Evolutionary conservation across 208 protist species (phyloP), one percentile per base, ranked within the genome.

Genomic region (Angomonas ambiguus): DNA sequence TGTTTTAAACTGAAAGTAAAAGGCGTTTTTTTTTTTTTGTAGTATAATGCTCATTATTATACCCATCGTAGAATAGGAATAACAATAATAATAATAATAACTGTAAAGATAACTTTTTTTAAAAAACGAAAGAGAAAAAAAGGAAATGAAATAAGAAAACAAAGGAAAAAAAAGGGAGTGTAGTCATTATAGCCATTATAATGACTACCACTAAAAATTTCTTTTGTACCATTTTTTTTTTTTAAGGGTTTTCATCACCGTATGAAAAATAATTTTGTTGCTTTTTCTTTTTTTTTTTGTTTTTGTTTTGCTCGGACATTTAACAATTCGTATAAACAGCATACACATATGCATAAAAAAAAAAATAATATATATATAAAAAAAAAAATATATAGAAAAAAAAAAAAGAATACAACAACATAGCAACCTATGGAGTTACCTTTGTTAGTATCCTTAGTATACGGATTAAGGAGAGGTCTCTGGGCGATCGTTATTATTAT

Each of bases 11-110:
- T 22, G 24, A 35, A 22, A 57, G 25, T 57, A 56, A 42, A 16
- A 28, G 3, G 2, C 34, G 2, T 38, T 68, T 61, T 38, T 63
- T 68, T 13, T 20, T 67, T 59, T 3, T 20, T 59, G 55, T 56
- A 27, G 20, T 67, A 25, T 28, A 27, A 31, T 1, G 16, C 1
- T 18, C 1, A 32, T 20, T 10, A 32, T 53, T 53, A 28, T 16
- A 11, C n/a, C n/a, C 49, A 6, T 24, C 49, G 6, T 24, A 20
- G 18, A 25, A 20, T 56, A 24, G 18, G 18, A 11, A 48, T 11
- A 11, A 11, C 11, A 25, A 27, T 62, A 18, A 28, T 45, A 38
- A 24, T 65, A 1, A 66, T 16, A 55, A 51, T 63, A 38, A 56
- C 11, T 20, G 27, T 16, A 56, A 24, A 56, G n/a, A 20, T 56